phyloP scores from a whole-genome alignment of 2,329 filamentous ascomycete species.

The Claviceps capensis region DNA sequence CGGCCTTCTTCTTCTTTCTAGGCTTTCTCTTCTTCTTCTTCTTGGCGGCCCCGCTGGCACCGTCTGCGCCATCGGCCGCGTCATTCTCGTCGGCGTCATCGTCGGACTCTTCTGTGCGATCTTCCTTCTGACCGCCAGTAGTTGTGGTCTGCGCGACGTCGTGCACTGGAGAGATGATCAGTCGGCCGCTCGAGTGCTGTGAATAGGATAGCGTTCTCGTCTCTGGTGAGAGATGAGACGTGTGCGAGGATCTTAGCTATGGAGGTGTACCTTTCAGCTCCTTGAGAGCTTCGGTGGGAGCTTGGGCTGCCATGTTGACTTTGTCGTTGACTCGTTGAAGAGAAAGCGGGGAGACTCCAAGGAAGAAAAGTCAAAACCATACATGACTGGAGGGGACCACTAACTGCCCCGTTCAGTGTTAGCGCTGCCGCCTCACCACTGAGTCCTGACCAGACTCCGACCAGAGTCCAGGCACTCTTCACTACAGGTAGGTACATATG shows the following conservation, averaged over 20 bases:
- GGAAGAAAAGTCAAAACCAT: background rate
- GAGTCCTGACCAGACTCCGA: too few species aligned
- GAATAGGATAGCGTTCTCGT: background rate
- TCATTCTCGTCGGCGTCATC: conserved; percentile 36
- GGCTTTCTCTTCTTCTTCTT: conserved; percentile 65
- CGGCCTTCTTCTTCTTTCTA: conserved; percentile 66
- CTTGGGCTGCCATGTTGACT: conserved; percentile 27
- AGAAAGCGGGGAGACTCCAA: background rate
- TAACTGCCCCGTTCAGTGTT: too few species aligned
- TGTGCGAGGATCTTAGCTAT: background rate
- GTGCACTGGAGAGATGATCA: conserved; percentile 18
- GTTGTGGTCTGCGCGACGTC: conserved; percentile 25
- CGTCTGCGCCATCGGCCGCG: conserved; percentile 19
- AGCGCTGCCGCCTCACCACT: too few species aligned
- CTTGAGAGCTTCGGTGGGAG: conserved; percentile 28
- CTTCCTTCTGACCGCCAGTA: conserved; percentile 24
- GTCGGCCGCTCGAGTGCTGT: background rate
- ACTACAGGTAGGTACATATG: too few species aligned
- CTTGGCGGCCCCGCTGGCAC: conserved; percentile 22
- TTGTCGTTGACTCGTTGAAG: conserved; percentile 3
- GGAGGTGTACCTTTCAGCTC: conserved; percentile 26
- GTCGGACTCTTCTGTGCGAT: conserved; percentile 36
- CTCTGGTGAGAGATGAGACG: background rate
- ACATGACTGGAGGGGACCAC: too few species aligned
- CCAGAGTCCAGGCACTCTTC: too few species aligned